These are phyloP conservation scores for Euphorbia peplus DNA, from an alignment of 345 rosid species.

Conservation along the genomic window DNA sequence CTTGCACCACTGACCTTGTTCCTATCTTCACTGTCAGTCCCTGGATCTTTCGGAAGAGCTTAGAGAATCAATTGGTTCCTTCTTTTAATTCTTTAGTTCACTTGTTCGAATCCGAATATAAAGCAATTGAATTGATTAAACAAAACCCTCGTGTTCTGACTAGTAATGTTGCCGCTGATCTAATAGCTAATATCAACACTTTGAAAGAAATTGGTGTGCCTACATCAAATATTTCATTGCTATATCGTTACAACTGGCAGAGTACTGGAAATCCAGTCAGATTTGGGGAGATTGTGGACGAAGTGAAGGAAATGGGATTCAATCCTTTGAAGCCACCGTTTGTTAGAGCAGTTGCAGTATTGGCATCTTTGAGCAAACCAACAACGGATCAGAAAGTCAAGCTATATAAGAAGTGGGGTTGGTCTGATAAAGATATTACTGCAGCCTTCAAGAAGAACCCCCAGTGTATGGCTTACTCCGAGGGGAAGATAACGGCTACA, in stretches of 20 bases:
- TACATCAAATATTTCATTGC: too few relatives aligned
- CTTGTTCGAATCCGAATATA: neutral
- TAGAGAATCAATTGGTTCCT: conserved; percentile 17
- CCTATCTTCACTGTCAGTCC: too few relatives aligned
- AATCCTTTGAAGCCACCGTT: conserved; percentile 35
- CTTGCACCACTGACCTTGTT: too few relatives aligned
- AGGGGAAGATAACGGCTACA: too few relatives aligned
- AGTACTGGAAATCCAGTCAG: neutral
- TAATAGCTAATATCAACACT: neutral
- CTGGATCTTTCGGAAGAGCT: conserved; percentile 1
- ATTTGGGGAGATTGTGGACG: conserved; percentile 14
- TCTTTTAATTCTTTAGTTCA: conserved; percentile 10
- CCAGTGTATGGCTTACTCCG: conserved; percentile 32
- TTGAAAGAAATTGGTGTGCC: conserved; percentile 3
- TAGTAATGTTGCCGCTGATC: neutral
- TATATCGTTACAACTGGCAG: neutral
- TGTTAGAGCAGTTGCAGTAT: conserved; percentile 33
- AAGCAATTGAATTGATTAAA: neutral
- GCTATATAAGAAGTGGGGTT: conserved; percentile 47
- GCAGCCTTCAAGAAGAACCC: conserved; percentile 46
- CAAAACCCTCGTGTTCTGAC: too few relatives aligned
- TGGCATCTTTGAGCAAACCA: conserved; percentile 30
- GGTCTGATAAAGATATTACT: conserved; percentile 42
- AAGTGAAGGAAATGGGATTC: conserved; percentile 47
- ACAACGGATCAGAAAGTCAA: conserved; percentile 39